A percentile compares a stretch with the other conserved stretches of the same genome.
These are phyloP conservation scores for Quercus parvula DNA, from an alignment of 306 rosid genomes.

Conservation along the genomic window DNA sequence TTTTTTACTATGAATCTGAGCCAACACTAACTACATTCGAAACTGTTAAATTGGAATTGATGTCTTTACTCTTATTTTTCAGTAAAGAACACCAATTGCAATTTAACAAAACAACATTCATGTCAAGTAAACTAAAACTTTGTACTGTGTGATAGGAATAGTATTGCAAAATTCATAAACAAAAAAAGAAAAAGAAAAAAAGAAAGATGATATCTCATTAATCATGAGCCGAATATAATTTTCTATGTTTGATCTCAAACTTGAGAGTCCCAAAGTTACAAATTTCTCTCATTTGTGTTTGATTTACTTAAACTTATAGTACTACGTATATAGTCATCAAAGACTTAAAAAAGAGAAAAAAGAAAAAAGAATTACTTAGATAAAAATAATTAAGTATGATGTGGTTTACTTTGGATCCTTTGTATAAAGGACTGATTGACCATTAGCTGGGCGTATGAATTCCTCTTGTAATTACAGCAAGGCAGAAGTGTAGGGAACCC, in stretches of 20 bases:
- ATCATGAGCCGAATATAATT: no score
- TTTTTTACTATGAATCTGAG: no score
- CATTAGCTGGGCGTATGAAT: not conserved
- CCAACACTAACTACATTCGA: no score
- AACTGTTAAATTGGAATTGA: no score
- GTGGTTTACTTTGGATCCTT: not conserved
- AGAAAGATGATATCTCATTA: no score
- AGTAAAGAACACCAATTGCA: no score
- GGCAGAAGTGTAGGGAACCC: constrained; percentile 39
- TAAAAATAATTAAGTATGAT: not conserved
- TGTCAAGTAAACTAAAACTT: no score
- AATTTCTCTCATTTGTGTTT: not conserved
- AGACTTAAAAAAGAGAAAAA: not conserved
- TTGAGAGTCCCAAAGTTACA: not conserved
- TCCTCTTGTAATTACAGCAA: not conserved
- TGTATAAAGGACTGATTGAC: not conserved
- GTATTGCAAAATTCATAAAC: no score
- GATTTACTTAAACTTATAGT: not conserved
- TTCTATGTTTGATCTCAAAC: not conserved
- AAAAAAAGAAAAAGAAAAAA: no score
- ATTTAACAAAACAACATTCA: no score
- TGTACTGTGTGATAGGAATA: no score
- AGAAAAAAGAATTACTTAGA: not conserved
- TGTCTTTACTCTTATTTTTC: no score
- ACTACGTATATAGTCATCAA: not conserved